These are phyloP conservation scores for Neoscytalidium dimidiatum DNA, from an alignment of 2,329 filamentous ascomycete species.

Conservation along the genomic window DNA sequence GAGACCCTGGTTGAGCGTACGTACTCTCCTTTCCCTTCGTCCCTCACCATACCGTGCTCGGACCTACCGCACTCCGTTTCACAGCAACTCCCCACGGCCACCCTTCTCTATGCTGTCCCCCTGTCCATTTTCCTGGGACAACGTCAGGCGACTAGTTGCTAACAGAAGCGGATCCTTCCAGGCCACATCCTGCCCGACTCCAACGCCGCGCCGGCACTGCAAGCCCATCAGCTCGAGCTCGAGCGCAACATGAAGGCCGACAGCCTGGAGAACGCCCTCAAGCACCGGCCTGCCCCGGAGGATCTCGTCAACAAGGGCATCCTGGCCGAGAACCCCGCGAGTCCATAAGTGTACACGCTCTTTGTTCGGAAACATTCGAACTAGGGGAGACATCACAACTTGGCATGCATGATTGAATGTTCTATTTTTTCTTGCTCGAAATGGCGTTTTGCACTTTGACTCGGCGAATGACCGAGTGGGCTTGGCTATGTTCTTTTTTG, in stretches of 20 bases:
- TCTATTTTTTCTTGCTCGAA: not conserved
- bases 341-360: not conserved
- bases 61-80: not conserved
- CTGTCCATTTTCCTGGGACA: not conserved
- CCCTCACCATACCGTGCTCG: not conserved
- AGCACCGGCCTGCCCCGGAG: constrained; percentile 74
- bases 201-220: constrained; percentile 74
- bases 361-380: not conserved
- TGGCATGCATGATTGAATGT: constrained; percentile 13
- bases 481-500: not conserved
- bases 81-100: not conserved
- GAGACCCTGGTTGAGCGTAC: constrained; percentile 78
- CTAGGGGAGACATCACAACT: not conserved
- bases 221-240: constrained; percentile 80
- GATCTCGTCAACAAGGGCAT: constrained; percentile 79
- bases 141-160: constrained; percentile 1
- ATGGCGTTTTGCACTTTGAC: not conserved
- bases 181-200: constrained; percentile 85
- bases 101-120: not conserved
- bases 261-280: constrained; percentile 82
- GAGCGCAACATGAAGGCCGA: constrained; percentile 87
- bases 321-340: constrained; percentile 50
- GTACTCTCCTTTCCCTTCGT: constrained; percentile 31
- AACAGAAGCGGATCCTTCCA: constrained; percentile 36
- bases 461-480: not conserved